A percentile compares a stretch with the other conserved stretches of the same genome.
Evolutionary conservation across 2,329 filamentous ascomycete genomes (phyloP).

Genomic region (Zymoseptoria pseudotritici): DNA sequence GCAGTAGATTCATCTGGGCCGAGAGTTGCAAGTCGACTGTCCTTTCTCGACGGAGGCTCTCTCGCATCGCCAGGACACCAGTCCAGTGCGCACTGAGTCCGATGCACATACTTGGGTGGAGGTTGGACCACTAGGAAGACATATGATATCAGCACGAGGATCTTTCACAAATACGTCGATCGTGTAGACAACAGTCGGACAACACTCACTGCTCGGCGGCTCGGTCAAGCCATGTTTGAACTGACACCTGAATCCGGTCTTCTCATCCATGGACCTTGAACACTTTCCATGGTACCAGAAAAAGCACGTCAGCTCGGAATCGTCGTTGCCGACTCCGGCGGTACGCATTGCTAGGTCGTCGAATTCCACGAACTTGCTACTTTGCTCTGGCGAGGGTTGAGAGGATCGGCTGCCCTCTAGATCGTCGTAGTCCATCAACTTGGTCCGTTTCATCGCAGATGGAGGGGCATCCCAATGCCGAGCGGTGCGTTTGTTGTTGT

Average conservation of each 20-base stretch:
- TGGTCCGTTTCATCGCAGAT: background rate
- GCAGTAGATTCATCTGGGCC: background rate
- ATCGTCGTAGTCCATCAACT: background rate
- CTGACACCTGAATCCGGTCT: constrained; percentile 1
- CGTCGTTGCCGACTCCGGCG: background rate
- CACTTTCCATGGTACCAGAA: constrained; percentile 13
- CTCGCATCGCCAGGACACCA: constrained; percentile 19
- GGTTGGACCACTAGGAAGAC: constrained; percentile 10
- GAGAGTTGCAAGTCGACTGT: background rate
- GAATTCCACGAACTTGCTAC: background rate
- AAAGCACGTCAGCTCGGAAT: constrained; percentile 1
- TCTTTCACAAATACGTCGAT: background rate
- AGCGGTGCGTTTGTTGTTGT: background rate
- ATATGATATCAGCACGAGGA: background rate
- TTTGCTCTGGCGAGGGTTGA: too few species aligned
- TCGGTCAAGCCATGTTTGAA: constrained; percentile 10
- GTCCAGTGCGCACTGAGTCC: constrained; percentile 4
- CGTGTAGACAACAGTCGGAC: background rate
- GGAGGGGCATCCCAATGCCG: background rate
- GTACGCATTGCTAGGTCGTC: background rate
- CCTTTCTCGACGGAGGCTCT: background rate
- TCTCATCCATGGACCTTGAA: constrained; percentile 3
- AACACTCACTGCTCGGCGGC: constrained; percentile 1
- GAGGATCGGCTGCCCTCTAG: too few species aligned
- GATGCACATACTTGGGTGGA: constrained; percentile 14